Percentiles rank a stretch among this genome's conserved stretches.
Evolutionary conservation across 495 filamentous ascomycete genomes (phyloP).

Genomic region (Penicillium cataractarum): DNA sequence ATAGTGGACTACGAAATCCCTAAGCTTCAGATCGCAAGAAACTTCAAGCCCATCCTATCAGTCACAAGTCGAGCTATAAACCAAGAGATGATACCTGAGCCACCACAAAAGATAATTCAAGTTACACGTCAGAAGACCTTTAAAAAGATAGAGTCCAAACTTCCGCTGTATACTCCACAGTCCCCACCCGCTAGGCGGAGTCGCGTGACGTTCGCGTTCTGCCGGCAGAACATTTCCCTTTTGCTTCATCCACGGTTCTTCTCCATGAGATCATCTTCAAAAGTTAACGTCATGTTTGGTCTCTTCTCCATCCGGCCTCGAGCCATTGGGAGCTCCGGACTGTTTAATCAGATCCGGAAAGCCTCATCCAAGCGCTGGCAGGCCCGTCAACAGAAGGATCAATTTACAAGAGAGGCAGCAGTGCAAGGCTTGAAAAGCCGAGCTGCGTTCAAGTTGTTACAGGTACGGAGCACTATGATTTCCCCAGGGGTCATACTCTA

Average conservation of each 20-base stretch:
- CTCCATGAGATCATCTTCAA: slow-evolving; percentile 1
- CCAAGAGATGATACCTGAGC: too few species aligned
- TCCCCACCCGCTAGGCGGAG: neutral
- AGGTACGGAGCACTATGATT: slow-evolving; percentile 48
- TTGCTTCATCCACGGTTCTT: neutral
- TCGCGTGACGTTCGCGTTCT: neutral
- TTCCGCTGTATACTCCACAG: too few species aligned
- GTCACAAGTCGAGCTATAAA: too few species aligned
- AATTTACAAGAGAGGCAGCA: slow-evolving; percentile 69
- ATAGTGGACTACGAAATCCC: neutral
- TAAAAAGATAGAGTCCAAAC: too few species aligned
- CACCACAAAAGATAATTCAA: too few species aligned
- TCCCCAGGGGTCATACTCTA: neutral
- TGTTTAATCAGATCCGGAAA: slow-evolving; percentile 27
- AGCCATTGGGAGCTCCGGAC: neutral
- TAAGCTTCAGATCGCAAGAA: too few species aligned
- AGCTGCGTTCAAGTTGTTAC: slow-evolving; percentile 89
- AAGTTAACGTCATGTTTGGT: slow-evolving; percentile 10
- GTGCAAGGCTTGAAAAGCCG: slow-evolving; percentile 80
- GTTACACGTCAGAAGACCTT: too few species aligned
- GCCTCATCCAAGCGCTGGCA: slow-evolving; percentile 85
- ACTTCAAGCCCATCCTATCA: too few species aligned
- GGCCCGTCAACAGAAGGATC: slow-evolving; percentile 71
- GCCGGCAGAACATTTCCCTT: slow-evolving; percentile 3
- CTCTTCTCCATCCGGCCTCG: slow-evolving; percentile 8